Base-by-base conservation (phyloP, 116 monocot species). In the Cymodocea nodosa region DNA sequence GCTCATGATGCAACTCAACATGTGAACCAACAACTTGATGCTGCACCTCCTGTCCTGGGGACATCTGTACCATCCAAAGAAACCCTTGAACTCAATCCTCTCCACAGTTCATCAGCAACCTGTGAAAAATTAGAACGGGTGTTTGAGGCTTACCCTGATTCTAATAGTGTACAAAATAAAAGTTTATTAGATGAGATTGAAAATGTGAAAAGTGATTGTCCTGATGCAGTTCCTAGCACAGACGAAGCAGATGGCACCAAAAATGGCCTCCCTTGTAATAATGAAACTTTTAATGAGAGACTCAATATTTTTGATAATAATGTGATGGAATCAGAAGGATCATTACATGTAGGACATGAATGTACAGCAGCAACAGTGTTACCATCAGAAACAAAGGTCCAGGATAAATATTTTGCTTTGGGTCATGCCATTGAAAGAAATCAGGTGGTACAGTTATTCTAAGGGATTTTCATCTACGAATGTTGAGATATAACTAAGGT, bases 1-100 rank as follows among this genome's bases (percentile, higher is more conserved):
- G 18, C 52, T 4, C 22, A 72, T 51, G 74, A 82, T 70, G 77
- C 77, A 70, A 65, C 51, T 71, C 66, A 52, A 44, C 73, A 60
- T 30, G 54, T 79, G 54, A 54, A 68, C 5, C 15, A 68, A 55
- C 79, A 70, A 52, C 34, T 51, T 1, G 15, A 52, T 25, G 23
- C 11, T 35, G 23, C 66, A 30, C 35, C 66, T 5, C 52, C 35
- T 30, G 23, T 17, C 35, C 5, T 53, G 15, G 34, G 8, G 35
- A 23, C 13, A 25, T 23, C 12, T 48, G 65, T 13, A 18, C 14
- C 65, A 59, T 15, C 23, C 15, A 59, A 25, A 34, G 34, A 59
- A 59, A 25, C 12, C 14, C 14, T 59, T 9, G 61, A 61, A 14
- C 36, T 61, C 37, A 36, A 35, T 0, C 20, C 62, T 10, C n/a